Base-by-base conservation (phyloP, 1,139 yeast species). In the Eremothecium cymbalariae region DNA sequence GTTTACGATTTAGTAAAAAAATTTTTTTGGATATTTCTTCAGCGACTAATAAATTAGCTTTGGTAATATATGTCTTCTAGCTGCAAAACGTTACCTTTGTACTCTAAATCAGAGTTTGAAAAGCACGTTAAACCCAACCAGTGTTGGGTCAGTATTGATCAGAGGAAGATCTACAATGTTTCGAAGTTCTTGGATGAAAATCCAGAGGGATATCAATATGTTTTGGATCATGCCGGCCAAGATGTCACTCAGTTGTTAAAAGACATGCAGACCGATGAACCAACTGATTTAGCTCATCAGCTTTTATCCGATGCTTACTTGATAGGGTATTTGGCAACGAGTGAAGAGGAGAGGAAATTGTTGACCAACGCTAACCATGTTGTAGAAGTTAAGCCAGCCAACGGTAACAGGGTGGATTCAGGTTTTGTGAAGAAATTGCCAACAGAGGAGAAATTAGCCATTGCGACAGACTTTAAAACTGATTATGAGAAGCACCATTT, bases 281-380 rank as follows among this genome's bases (percentile, higher is more conserved):
- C 86, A 60, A 79, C 90, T 2, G 94, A 83, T 52, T 65, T 81
- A 32, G 93, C 95, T 6, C 85, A 85, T 55, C 95, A 86, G 45
- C 80, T 88, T 71, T 62, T 88, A 45, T 88, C 83, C 48, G 96
- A 88, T 40, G 81, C 65, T 39, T 74, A 72, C 53, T 51, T 77
- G 28, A 67, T 72, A 29, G 85, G 79, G 2, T 70, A 70, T 43
- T 50, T 76, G 43, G 84, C 84, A n/a, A 74, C 77, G 5, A 64
- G 59, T 2, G 76, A 72, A 40, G 84, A 77, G 51, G 79, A 70
- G 45, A 57, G 62, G 34, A 74, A 75, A 51, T 59, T 77, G 34
- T 53, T 77, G 33, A 40, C 61, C 4, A 63, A 64, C 40, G 53
- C 58, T 20, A 49, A 55, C 18, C 67, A 63, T 38, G 42, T 44